Conservation (phyloP, 2,329 filamentous ascomycete genomes). For the Cladosporium halotolerans region DNA sequence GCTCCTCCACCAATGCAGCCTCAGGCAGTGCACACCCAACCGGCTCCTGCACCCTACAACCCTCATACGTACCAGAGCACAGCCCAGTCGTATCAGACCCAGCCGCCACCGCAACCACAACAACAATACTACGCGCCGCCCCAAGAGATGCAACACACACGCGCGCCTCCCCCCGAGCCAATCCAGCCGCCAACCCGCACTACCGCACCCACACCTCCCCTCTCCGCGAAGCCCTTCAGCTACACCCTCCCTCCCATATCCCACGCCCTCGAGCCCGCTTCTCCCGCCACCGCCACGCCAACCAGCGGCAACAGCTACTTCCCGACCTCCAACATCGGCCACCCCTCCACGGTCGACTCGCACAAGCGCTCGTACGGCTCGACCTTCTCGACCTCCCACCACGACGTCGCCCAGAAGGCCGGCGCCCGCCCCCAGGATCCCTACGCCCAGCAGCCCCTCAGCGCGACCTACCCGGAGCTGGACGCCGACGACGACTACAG, state of each 20-base stretch:
- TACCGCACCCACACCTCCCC: constrained; percentile 17
- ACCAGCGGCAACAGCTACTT: constrained; percentile 11
- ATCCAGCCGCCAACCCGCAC: constrained; percentile 23
- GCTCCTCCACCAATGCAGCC: constrained; percentile 30
- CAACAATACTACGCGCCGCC: constrained; percentile 19
- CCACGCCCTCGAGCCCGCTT: constrained; percentile 38
- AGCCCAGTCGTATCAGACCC: constrained; percentile 11
- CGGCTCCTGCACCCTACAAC: constrained; percentile 30
- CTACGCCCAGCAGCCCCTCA: not conserved
- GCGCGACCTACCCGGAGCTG: not conserved
- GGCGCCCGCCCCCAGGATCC: constrained; percentile 7
- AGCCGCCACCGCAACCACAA: constrained; percentile 12
- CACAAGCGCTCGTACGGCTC: constrained; percentile 42
- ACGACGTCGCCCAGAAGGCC: constrained; percentile 10
- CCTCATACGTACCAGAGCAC: constrained; percentile 23
- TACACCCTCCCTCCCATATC: constrained; percentile 39
- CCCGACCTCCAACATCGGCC: constrained; percentile 11
- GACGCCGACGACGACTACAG: constrained; percentile 1
- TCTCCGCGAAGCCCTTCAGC: constrained; percentile 16
- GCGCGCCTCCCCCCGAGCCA: constrained; percentile 21
- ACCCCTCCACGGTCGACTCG: constrained; percentile 26
- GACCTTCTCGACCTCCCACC: constrained; percentile 36
- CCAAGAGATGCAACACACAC: constrained; percentile 16
- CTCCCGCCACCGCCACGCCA: constrained; percentile 36
- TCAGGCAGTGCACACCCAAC: constrained; percentile 18